These are phyloP conservation scores for Bonia amplexicaulis DNA, from an alignment of 176 grass and related monocot species.

Conservation along the genomic window DNA sequence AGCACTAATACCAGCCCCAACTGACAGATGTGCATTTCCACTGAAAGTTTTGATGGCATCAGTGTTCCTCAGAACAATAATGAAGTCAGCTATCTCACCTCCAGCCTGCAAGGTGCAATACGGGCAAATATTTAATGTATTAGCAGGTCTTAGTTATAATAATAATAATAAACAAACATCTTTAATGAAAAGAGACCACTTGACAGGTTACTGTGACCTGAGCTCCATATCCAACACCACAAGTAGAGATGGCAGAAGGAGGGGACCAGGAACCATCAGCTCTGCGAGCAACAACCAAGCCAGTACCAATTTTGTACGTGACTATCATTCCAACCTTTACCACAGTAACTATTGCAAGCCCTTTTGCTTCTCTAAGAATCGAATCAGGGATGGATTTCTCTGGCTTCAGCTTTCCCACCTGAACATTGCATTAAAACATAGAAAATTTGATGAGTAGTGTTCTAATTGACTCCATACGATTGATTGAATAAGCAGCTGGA, in stretches of 20 bases:
- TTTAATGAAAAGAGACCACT: not conserved
- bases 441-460: not conserved
- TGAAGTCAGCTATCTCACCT: conserved; percentile 87
- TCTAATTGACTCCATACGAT: conserved; percentile 12
- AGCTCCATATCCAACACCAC: no score
- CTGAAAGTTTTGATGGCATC: conserved; percentile 90
- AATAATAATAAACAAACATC: conserved; percentile 4
- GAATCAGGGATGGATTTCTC: not conserved
- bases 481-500: not conserved
- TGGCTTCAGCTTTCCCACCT: not conserved
- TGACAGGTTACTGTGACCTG: conserved; percentile 37
- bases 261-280: no score
- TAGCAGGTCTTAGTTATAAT: not conserved
- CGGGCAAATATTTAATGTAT: conserved; percentile 8
- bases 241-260: no score
- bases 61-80: conserved; percentile 82
- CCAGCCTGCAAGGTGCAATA: conserved; percentile 55
- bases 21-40: conserved; percentile 68
- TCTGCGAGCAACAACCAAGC: not conserved
- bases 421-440: conserved; percentile 3
- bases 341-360: not conserved
- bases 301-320: not conserved
- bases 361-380: not conserved
- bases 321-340: not conserved
- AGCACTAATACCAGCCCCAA: conserved; percentile 83